Conservation (phyloP, 2,329 filamentous ascomycete genomes). For the Albifimbria verrucaria region DNA sequence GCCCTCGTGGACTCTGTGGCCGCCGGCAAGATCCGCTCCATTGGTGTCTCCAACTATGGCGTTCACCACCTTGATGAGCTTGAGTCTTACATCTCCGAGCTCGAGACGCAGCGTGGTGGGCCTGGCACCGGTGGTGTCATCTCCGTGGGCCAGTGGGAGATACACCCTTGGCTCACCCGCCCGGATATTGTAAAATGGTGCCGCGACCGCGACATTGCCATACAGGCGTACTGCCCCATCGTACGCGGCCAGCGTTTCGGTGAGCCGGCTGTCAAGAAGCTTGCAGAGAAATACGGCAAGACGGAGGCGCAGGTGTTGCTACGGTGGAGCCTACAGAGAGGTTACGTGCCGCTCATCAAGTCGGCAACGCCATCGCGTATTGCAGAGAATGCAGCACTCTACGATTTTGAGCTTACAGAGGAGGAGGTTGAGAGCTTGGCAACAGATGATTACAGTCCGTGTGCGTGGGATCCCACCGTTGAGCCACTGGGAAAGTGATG, state of each 20-base stretch:
- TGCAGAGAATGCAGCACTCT: conserved; percentile 56
- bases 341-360: conserved; percentile 70
- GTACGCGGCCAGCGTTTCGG: conserved; percentile 67
- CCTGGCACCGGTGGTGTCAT: conserved; percentile 67
- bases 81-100: conserved; percentile 55
- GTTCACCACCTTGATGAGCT: conserved; percentile 61
- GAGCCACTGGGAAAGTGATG: conserved; percentile 42
- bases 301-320: conserved; percentile 74
- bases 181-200: conserved; percentile 79
- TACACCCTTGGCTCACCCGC: conserved; percentile 86
- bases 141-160: conserved; percentile 82
- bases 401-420: conserved; percentile 52
- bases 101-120: conserved; percentile 58
- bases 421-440: conserved; percentile 49
- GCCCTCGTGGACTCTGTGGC: conserved; percentile 63
- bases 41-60: conserved; percentile 65
- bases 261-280: conserved; percentile 59
- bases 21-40: conserved; percentile 57
- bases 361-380: conserved; percentile 67
- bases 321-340: conserved; percentile 80
- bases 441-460: conserved; percentile 50
- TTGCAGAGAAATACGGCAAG: conserved; percentile 71
- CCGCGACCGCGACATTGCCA: conserved; percentile 54
- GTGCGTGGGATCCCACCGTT: conserved; percentile 55
- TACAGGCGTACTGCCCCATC: conserved; percentile 63